Evolutionary conservation across 2,329 filamentous ascomycete species (phyloP), one percentile per base, ranked within the genome.

Genomic region (Xylariaceae sp.): DNA sequence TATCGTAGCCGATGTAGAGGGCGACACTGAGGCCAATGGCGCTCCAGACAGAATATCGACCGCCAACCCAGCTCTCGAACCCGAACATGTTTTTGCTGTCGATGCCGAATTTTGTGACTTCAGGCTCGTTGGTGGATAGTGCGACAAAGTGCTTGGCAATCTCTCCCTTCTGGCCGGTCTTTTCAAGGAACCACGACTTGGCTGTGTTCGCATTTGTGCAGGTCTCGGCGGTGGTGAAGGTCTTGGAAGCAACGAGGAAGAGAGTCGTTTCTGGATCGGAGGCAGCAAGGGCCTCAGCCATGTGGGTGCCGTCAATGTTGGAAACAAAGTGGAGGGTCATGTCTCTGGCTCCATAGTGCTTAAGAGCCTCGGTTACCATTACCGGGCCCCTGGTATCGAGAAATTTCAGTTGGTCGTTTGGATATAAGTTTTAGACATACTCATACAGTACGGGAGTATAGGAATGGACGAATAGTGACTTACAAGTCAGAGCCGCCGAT

Each of bases 61-160:
- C 94, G 71, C 94, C 94, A 47, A 97, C 93, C 94, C 94, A 99
- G 75, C 89, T 95, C 75, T 93, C 92, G 71, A 99, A 99, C 65
- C 91, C 92, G 69, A 99, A 99, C 94, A 99, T 99, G 82, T 97
- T 99, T 82, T 93, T 93, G 75, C 86, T 87, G 77, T 97, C 93
- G 67, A 99, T 99, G 61, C 94, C 94, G 67, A 99, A 99, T 81
- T 97, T 97, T 75, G 89, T 91, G 57, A 99, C 94, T 78, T 97
- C 93, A 48, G 78, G 72, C 76, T 93, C 89, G 75, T 99, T 99
- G 72, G 94, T 99, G 45, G 94, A 97, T 48, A 99, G 84, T 42
- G 94, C 94, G 52, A 97, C 94, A 69, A 99, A 99, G 82, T 99
- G 94, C 83, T 97, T 99, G 63, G 94, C 90, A 63, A 99, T 95